Conservation (phyloP, 1,139 yeast genomes). For the Suhomyces anneliseae region DNA sequence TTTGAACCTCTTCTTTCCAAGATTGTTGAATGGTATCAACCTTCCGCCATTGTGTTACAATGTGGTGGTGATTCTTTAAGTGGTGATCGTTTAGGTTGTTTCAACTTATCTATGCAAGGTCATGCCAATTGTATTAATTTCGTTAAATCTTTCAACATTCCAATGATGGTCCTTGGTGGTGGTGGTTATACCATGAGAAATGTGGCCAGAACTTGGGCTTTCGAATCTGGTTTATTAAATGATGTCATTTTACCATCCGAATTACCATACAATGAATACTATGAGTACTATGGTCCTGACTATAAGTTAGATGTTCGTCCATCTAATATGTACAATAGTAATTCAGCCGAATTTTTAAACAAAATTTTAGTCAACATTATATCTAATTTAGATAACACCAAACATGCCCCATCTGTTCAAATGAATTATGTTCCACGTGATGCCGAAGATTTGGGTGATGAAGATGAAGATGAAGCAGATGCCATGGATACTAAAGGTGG, state of each 20-base stretch:
- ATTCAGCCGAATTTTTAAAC: conserved; percentile 88
- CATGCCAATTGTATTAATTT: conserved; percentile 95
- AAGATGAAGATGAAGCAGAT: conserved; percentile 68
- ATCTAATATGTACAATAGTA: conserved; percentile 95
- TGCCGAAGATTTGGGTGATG: conserved; percentile 80
- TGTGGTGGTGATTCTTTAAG: conserved; percentile 94
- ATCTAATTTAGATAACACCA: conserved; percentile 78
- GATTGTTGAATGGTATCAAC: conserved; percentile 91
- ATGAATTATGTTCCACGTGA: conserved; percentile 88
- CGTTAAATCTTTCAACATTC: conserved; percentile 83
- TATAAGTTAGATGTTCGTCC: conserved; percentile 91
- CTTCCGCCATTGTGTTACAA: conserved; percentile 87
- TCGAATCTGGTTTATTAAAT: conserved; percentile 85
- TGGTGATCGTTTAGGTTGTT: conserved; percentile 89
- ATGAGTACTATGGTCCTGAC: conserved; percentile 96
- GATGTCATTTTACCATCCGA: conserved; percentile 77
- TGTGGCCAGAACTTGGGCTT: conserved; percentile 95
- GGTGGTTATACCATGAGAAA: conserved; percentile 98
- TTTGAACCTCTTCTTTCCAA: conserved; percentile 84
- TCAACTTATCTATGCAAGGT: conserved; percentile 87
- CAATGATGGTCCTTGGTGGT: conserved; percentile 92
- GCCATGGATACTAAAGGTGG: conserved; percentile 93
- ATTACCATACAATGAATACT: conserved; percentile 93
- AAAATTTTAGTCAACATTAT: conserved; percentile 78
- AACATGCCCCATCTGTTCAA: conserved; percentile 95